phyloP scores from a whole-genome alignment of 2,329 filamentous ascomycete species.

The Aspergillus quadricinctus region DNA sequence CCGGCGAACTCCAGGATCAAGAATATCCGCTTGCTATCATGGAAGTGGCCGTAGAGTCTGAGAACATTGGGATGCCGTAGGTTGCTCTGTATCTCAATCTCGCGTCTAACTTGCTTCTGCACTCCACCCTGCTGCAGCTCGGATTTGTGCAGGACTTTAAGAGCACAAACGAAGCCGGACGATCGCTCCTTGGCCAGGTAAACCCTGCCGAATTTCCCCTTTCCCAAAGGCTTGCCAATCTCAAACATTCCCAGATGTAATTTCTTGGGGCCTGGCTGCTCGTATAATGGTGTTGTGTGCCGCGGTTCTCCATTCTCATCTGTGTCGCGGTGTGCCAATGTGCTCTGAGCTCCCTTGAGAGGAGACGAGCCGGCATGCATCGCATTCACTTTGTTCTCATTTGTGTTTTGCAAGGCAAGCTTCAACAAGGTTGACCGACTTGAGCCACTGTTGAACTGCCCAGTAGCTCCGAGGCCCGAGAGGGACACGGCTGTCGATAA shows the following conservation, averaged over 20 bases:
- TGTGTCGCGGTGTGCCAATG: constrained; percentile 35
- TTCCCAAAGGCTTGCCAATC: constrained; percentile 78
- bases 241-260: constrained; percentile 94
- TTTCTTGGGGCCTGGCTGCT: constrained; percentile 55
- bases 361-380: constrained; percentile 55
- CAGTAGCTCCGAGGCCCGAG: constrained; percentile 44
- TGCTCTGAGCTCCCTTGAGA: constrained; percentile 56
- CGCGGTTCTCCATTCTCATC: constrained; percentile 45
- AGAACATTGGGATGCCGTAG: constrained; percentile 82
- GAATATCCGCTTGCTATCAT: constrained; percentile 83
- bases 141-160: constrained; percentile 82
- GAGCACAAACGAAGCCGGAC: constrained; percentile 76
- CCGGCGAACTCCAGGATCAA: constrained; percentile 82
- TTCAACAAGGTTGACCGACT: constrained; percentile 81
- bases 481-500: constrained; percentile 45
- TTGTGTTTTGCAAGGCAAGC: constrained; percentile 75
- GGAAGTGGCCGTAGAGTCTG: constrained; percentile 80
- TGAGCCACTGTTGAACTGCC: constrained; percentile 44
- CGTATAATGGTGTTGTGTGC: constrained; percentile 45
- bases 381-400: constrained; percentile 53
- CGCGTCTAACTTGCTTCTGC: constrained; percentile 80
- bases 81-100: constrained; percentile 87
- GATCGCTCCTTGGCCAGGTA: constrained; percentile 77
- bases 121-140: constrained; percentile 76
- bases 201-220: constrained; percentile 82